Evolutionary conservation across 441 rosid genomes (phyloP), one percentile per base, ranked within the genome.

Genomic region (Flueggea neowawraea): DNA sequence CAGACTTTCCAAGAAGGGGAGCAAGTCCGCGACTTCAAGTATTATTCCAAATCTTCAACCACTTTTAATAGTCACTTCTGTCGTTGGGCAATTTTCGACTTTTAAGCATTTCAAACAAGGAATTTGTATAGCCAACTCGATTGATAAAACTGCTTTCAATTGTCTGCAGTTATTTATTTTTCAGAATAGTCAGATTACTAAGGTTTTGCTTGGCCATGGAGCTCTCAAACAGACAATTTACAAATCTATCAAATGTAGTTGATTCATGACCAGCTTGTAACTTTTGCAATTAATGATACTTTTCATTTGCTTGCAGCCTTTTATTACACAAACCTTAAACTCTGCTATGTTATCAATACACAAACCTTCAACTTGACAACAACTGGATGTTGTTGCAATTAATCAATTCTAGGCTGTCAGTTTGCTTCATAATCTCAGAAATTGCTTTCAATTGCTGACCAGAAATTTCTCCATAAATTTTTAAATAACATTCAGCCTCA

Each of bases 361-460:
- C 73, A 36, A 69, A n/a, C n/a, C n/a, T n/a, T n/a, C n/a, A 69
- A 10, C 52, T 51, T 13, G 82, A 75, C 41, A 78, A 61, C 17
- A 60, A 50, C 14, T 52, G n/a, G 48, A 68, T 39, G 7, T 22
- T 51, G 28, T 13, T 55, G 47, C 71, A 72, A 52, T 69, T 70
- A 44, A 77, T 60, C 36, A 80, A 66, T 64, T 80, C 81, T 10
- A 77, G 66, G 13, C 77, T 52, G 13, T 80, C 68, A 22, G 28
- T 22, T 22, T 22, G 28, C 50, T 49, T 54, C 16, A 72, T 67
- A 32, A 57, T 67, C 62, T 52, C 48, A 12, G 63, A 63, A 55
- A 69, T 68, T 45, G 59, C 55, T 33, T 28, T 12, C 17, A 52
- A 0, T 57, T 60, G 36, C 58, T 70, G 16, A 39, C 28, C 8